Evolutionary conservation across 345 rosid genomes (phyloP).

Genomic region (Eutrema heterophyllum): DNA sequence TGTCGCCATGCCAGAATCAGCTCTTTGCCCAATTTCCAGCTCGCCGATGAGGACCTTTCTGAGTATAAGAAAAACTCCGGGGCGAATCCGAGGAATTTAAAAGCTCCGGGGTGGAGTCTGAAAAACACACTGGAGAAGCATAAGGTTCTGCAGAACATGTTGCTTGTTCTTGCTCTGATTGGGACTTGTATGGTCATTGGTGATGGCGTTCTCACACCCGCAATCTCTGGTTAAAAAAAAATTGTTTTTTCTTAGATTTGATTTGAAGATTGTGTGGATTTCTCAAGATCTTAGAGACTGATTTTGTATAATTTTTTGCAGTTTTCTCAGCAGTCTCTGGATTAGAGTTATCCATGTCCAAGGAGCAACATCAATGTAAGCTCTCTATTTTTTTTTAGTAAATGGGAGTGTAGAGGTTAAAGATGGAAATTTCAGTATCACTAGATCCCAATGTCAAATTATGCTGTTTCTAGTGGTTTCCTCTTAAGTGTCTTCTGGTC

Average conservation of each 20-base stretch:
- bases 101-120: conserved; percentile 43
- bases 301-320: conserved; percentile 31
- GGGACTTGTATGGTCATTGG: conserved; percentile 96
- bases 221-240: conserved; percentile 58
- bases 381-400: not conserved
- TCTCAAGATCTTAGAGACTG: not conserved
- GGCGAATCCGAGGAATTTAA: conserved; percentile 23
- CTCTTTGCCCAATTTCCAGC: conserved; percentile 72
- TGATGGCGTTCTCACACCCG: conserved; percentile 90
- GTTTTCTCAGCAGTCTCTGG: conserved; percentile 95
- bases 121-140: conserved; percentile 62
- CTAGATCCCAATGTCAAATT: not conserved
- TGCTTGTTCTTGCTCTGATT: conserved; percentile 72
- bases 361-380: conserved; percentile 79
- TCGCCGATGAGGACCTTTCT: conserved; percentile 73
- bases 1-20: conserved; percentile 77
- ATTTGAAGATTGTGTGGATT: not conserved
- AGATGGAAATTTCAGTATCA: conserved; percentile 2
- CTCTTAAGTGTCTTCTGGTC: not conserved
- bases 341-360: conserved; percentile 69
- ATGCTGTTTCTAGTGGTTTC: not conserved
- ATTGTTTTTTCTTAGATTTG: not conserved
- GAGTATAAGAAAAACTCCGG: conserved; percentile 48
- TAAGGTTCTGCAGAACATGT: conserved; percentile 56
- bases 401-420: not conserved